Evolutionary conservation across 1,139 yeast genomes (phyloP).

Genomic region (Yamadazyma kanchanaburiensis): DNA sequence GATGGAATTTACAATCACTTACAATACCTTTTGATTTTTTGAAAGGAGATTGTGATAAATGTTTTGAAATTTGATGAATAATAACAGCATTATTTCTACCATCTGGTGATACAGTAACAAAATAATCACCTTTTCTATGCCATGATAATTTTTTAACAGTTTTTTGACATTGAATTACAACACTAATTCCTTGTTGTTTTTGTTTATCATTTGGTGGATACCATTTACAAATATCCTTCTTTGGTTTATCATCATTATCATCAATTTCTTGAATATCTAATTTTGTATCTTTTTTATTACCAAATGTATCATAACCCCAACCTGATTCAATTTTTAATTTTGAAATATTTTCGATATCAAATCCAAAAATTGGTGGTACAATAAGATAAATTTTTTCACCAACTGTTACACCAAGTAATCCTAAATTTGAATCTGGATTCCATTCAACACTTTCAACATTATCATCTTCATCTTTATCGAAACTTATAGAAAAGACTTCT

Average conservation of each 20-base stretch:
- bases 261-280: slow-evolving; percentile 38
- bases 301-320: slow-evolving; percentile 85
- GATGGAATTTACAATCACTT: slow-evolving; percentile 96
- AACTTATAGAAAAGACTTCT: slow-evolving; percentile 70
- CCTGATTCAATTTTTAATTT: slow-evolving; percentile 81
- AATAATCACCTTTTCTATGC: slow-evolving; percentile 98
- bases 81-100: slow-evolving; percentile 85
- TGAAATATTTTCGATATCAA: slow-evolving; percentile 80
- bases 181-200: slow-evolving; percentile 64
- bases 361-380: slow-evolving; percentile 90
- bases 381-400: slow-evolving; percentile 77
- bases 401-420: slow-evolving; percentile 78
- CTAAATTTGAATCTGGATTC: slow-evolving; percentile 78
- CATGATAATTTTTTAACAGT: slow-evolving; percentile 82
- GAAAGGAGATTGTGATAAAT: slow-evolving; percentile 96
- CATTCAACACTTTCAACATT: slow-evolving; percentile 81
- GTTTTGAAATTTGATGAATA: slow-evolving; percentile 92
- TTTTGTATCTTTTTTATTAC: slow-evolving; percentile 41
- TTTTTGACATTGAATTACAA: slow-evolving; percentile 65
- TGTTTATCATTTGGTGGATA: slow-evolving; percentile 70
- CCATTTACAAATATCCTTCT: slow-evolving; percentile 76
- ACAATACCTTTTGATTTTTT: slow-evolving; percentile 88
- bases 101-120: slow-evolving; percentile 90
- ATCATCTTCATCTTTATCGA: slow-evolving; percentile 58
- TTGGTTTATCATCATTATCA: slow-evolving; percentile 35